Conservation (phyloP, 768 basidiomycete species). For the Kwoniella shandongensis region DNA sequence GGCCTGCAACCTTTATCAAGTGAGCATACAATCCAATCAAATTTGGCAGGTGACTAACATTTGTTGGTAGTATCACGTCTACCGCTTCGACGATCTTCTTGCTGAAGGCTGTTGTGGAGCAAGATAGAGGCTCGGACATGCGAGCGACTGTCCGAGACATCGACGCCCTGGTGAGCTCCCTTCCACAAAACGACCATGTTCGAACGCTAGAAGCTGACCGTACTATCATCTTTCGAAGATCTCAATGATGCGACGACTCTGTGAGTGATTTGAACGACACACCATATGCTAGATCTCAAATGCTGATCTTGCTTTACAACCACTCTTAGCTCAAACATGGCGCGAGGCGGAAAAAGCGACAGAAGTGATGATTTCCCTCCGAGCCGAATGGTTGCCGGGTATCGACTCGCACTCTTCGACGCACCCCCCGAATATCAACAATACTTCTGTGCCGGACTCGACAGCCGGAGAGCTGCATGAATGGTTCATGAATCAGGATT, state of each 20-base stretch:
- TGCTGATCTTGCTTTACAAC: neutral
- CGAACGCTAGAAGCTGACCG: too few species aligned
- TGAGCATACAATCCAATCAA: neutral
- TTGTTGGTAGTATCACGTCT: neutral
- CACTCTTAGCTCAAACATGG: neutral
- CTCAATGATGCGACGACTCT: too few species aligned
- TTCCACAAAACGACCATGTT: too few species aligned
- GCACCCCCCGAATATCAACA: neutral
- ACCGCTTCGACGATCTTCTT: constrained; percentile 3
- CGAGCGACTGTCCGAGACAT: neutral
- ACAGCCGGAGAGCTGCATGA: neutral
- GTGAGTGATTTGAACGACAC: neutral
- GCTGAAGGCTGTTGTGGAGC: neutral
- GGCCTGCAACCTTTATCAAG: constrained; percentile 1
- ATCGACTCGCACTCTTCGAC: neutral
- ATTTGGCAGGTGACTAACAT: too few species aligned
- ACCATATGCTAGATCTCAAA: neutral
- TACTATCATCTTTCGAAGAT: too few species aligned
- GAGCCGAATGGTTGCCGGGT: constrained; percentile 4
- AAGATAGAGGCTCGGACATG: neutral
- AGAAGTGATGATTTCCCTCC: neutral
- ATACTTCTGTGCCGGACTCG: neutral
- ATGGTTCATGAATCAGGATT: constrained; percentile 5
- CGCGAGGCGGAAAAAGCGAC: neutral
- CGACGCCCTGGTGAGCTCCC: neutral